phyloP scores from a whole-genome alignment of 306 rosid genomes.

The Fagus sylvatica region DNA sequence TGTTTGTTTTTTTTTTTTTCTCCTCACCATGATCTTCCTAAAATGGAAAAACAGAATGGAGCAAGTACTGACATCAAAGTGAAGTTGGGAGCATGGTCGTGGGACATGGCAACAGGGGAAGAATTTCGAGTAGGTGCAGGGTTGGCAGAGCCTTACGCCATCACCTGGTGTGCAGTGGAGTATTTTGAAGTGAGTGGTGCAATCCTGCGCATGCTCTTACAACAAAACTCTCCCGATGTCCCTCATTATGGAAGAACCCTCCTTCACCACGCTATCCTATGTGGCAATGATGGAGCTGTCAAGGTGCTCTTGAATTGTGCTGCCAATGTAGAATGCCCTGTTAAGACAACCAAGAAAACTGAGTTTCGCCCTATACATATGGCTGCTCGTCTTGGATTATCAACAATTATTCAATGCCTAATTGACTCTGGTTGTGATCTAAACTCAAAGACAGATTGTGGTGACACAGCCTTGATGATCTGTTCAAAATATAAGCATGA shows the following conservation, averaged over 20 bases:
- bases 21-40: conserved; percentile 24
- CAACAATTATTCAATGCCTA: conserved; percentile 61
- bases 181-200: conserved; percentile 85
- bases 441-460: conserved; percentile 61
- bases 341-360: conserved; percentile 56
- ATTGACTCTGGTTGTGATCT: conserved; percentile 69
- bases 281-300: conserved; percentile 73
- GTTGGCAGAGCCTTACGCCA: conserved; percentile 78
- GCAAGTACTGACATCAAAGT: conserved; percentile 52
- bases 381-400: conserved; percentile 77
- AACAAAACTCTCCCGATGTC: conserved; percentile 37
- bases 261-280: conserved; percentile 83
- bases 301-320: conserved; percentile 57
- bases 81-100: conserved; percentile 90
- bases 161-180: conserved; percentile 94
- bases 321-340: conserved; percentile 56
- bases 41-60: conserved; percentile 54
- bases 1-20: conserved; percentile 4
- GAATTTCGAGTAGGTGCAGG: conserved; percentile 97
- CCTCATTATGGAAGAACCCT: conserved; percentile 71
- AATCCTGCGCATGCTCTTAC: conserved; percentile 65
- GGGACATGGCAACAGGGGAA: conserved; percentile 85
- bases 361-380: conserved; percentile 73
- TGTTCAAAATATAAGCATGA: conserved; percentile 67
- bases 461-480: conserved; percentile 81